Evolutionary conservation across 1,284 basidiomycete genomes (phyloP).

Genomic region (Puccinia polysora): DNA sequence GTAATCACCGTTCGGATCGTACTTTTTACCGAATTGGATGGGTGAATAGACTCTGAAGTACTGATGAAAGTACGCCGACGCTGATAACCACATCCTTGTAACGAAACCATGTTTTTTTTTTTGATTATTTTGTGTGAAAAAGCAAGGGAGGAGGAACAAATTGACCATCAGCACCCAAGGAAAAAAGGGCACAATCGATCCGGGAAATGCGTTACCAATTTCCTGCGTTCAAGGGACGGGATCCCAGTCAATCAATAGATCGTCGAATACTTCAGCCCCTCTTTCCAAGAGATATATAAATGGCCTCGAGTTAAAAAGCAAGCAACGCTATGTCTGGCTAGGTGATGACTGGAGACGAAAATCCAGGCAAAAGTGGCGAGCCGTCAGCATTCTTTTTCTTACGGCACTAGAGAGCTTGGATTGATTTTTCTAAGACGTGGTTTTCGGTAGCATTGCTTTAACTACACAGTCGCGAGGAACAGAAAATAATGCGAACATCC

Average conservation of each 20-base stretch:
- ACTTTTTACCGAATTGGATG: slow-evolving; percentile 56
- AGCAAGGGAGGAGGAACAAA: background rate
- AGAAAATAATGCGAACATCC: slow-evolving; percentile 51
- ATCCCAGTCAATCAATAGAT: slow-evolving; percentile 56
- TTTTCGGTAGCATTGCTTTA: background rate
- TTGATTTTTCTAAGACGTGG: too few relatives aligned
- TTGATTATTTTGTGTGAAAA: too few relatives aligned
- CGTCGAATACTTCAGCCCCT: slow-evolving; percentile 59
- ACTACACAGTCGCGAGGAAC: background rate
- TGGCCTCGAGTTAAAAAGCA: slow-evolving; percentile 60
- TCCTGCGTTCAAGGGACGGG: slow-evolving; percentile 54
- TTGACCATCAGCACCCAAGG: too few relatives aligned
- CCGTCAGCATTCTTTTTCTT: too few relatives aligned
- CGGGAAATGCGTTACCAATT: too few relatives aligned
- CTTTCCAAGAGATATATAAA: slow-evolving; percentile 60
- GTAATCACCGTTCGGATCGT: slow-evolving; percentile 56
- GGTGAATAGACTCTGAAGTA: slow-evolving; percentile 55
- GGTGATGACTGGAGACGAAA: slow-evolving; percentile 53
- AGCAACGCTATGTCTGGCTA: slow-evolving; percentile 59
- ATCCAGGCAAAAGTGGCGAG: too few relatives aligned
- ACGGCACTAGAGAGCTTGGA: too few relatives aligned
- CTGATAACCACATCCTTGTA: slow-evolving; percentile 56
- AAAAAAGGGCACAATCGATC: too few relatives aligned
- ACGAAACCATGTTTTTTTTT: too few relatives aligned
- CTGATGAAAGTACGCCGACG: slow-evolving; percentile 56